These are phyloP conservation scores for Epichloe coenophiala DNA, from an alignment of 2,329 filamentous ascomycete genomes.

Conservation along the genomic window DNA sequence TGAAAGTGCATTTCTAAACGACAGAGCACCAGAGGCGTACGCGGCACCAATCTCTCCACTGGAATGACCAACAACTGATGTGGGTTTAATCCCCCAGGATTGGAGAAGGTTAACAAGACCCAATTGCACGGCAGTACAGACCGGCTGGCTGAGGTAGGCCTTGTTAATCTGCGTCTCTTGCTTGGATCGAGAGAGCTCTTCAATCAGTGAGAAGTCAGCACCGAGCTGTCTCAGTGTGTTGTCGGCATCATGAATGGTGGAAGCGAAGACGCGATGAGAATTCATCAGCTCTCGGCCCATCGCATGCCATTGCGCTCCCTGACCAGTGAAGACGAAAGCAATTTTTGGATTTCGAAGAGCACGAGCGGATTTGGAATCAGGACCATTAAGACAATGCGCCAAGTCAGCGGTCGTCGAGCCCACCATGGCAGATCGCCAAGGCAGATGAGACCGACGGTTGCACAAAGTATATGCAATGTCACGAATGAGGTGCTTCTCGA, in stretches of 20 bases:
- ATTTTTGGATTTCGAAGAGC: slow-evolving; percentile 10
- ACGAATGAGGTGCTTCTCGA: slow-evolving; percentile 28
- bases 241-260: slow-evolving; percentile 19
- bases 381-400: slow-evolving; percentile 28
- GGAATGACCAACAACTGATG: slow-evolving; percentile 30
- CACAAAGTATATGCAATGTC: slow-evolving; percentile 35
- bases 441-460: slow-evolving; percentile 28
- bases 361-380: slow-evolving; percentile 5
- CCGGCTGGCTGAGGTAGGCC: slow-evolving; percentile 30
- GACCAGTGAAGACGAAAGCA: slow-evolving; percentile 26
- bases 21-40: slow-evolving; percentile 30
- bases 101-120: slow-evolving; percentile 29
- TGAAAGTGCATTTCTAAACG: slow-evolving; percentile 29
- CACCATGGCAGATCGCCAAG: slow-evolving; percentile 29
- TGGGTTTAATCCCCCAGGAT: slow-evolving; percentile 28
- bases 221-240: slow-evolving; percentile 20
- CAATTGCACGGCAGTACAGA: slow-evolving; percentile 34
- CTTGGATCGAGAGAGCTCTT: slow-evolving; percentile 23
- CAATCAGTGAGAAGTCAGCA: slow-evolving; percentile 22
- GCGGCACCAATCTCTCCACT: slow-evolving; percentile 36
- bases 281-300: slow-evolving; percentile 25
- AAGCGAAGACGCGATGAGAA: slow-evolving; percentile 21
- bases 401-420: slow-evolving; percentile 31
- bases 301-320: slow-evolving; percentile 24
- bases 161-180: slow-evolving; percentile 20